Evolutionary conservation across 2,329 filamentous ascomycete species (phyloP).

Genomic region (Lasiodiplodia gonubiensis): DNA sequence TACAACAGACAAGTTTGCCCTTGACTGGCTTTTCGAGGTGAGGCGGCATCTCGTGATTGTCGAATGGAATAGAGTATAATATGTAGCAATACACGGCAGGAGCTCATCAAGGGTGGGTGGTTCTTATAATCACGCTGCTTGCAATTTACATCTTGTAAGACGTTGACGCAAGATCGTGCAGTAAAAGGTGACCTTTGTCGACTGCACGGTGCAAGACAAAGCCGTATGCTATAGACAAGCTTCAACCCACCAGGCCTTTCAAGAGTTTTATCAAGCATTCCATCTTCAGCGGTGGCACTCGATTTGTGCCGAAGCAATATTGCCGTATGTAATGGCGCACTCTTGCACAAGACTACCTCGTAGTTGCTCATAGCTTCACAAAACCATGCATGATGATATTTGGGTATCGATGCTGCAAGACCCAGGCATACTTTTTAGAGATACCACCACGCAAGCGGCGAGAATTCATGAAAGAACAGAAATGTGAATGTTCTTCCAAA

Average conservation of each 20-base stretch:
- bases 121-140: not conserved
- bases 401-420: not conserved
- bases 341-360: not conserved
- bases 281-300: not conserved
- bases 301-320: not conserved
- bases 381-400: not conserved
- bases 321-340: not conserved
- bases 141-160: not conserved
- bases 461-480: not conserved
- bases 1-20: not conserved
- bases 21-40: not conserved
- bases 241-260: not conserved
- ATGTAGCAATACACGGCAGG: not conserved
- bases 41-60: not conserved
- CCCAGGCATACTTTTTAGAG: not conserved
- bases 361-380: not conserved
- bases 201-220: not conserved
- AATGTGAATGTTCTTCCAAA: too few species aligned
- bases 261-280: not conserved
- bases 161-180: too few species aligned
- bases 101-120: not conserved
- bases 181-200: too few species aligned
- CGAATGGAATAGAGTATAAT: not conserved
- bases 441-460: not conserved
- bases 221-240: too few species aligned